Base-by-base conservation (phyloP, 441 rosid genomes). In the Raphanus hybrid region DNA sequence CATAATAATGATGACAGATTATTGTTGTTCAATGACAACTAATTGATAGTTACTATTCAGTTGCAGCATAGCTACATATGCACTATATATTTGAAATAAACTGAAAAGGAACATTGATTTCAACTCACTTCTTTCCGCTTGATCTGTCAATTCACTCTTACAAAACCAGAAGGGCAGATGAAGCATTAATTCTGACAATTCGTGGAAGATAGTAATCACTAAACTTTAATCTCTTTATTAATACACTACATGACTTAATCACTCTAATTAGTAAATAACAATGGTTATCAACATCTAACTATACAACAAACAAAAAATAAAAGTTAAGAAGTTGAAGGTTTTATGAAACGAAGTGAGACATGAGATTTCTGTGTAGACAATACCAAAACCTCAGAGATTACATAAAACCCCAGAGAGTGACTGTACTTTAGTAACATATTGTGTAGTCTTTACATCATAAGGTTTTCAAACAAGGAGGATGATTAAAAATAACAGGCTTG, bases 61-160 rank as follows among this genome's bases (percentile, higher is more conserved):
- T 60, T n/a, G 41, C n/a, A 16, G 26, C 58, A 65, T 34, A 26
- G 20, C 29, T 57, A 3, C 8, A 12, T 1, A 32, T 0, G 11
- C 70, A 48, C 41, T 35, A 14, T 23, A 6, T 14, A 5, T 69
- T 61, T 62, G 69, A 75, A 69, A 69, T 34, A 20, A 61, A 69
- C 48, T 61, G 69, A 35, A 62, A 62, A 37, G 9, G 58, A 76
- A 63, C 79, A 69, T 63, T 41, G 48, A 63, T 26, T 62, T 55
- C 35, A 64, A 35, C 74, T 75, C 64, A 7, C 23, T 76, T 76
- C 66, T 70, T 29, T 62, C 6, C 6, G 8, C 80, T 63, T 27
- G 71, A 76, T 70, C 60, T 70, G 71, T 70, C 80, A 64, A 64
- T 70, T 76, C 75, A 39, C 48, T 63, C 16, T 15, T 52, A 35